These are phyloP conservation scores for Termitomyces titanicus DNA, from an alignment of 768 basidiomycete genomes.

Conservation along the genomic window DNA sequence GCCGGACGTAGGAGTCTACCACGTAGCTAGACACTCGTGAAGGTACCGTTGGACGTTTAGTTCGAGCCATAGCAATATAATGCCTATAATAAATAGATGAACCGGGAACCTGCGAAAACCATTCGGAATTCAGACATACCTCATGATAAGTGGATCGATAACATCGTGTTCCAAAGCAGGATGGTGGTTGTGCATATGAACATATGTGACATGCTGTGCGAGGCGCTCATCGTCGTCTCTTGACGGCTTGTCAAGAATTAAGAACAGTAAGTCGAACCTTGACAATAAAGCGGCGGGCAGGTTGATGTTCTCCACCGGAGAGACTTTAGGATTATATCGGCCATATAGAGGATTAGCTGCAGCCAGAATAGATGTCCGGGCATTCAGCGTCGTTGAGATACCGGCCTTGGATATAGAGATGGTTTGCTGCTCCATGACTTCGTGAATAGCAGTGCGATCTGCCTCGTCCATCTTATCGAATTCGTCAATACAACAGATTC, in stretches of 20 bases:
- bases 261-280: conserved; percentile 93
- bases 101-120: conserved; percentile 6
- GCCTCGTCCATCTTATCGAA: conserved; percentile 99
- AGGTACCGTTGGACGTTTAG: conserved; percentile 87
- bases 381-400: conserved; percentile 97
- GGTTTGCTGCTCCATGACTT: conserved; percentile 99
- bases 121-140: conserved; percentile 51
- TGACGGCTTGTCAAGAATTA: conserved; percentile 94
- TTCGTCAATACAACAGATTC: conserved; percentile 99
- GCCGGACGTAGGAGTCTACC: conserved; percentile 91
- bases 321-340: conserved; percentile 96
- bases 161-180: conserved; percentile 83
- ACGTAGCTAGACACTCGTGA: conserved; percentile 86
- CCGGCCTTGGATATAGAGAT: conserved; percentile 99
- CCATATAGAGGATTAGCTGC: conserved; percentile 98
- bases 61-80: conserved; percentile 91
- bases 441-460: conserved; percentile 97
- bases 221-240: conserved; percentile 95
- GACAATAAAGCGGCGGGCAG: conserved; percentile 94
- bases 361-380: conserved; percentile 94
- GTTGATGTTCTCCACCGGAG: conserved; percentile 99
- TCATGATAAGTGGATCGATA: conserved; percentile 83
- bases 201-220: conserved; percentile 95
- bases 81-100: conserved; percentile 48
- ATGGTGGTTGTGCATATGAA: conserved; percentile 94